These are phyloP conservation scores for Cystobasidium ongulense DNA, from an alignment of 768 basidiomycete species.

Conservation along the genomic window DNA sequence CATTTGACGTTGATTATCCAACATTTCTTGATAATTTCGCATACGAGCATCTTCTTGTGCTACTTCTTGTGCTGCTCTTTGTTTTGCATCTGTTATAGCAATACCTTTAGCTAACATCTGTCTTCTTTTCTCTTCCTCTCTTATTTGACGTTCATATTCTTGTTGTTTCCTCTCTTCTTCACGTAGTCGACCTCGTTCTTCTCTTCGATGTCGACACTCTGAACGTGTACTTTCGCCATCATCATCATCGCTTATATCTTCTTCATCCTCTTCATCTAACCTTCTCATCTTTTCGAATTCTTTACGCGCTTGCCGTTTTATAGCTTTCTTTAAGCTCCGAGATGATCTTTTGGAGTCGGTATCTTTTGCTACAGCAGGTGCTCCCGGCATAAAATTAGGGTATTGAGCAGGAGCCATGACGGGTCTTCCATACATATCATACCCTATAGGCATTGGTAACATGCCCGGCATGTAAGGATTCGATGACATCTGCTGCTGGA, in stretches of 20 bases:
- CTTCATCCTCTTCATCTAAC: not conserved
- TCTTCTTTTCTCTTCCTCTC: not conserved
- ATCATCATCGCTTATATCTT: not conserved
- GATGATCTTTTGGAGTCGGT: not conserved
- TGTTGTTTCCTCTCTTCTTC: constrained; percentile 3
- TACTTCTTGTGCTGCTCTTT: not conserved
- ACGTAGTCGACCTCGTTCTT: not conserved
- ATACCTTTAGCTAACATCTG: not conserved
- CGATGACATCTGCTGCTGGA: not conserved
- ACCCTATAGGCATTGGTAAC: constrained; percentile 13
- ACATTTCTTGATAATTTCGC: not conserved
- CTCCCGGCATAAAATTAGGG: not conserved
- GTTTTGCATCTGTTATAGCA: not conserved
- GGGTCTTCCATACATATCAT: constrained; percentile 24
- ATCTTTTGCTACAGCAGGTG: not conserved
- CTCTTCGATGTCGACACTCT: not conserved
- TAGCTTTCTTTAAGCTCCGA: constrained; percentile 4
- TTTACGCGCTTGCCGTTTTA: constrained; percentile 1
- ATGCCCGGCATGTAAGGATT: not conserved
- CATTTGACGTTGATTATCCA: not conserved
- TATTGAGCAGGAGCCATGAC: constrained; percentile 3
- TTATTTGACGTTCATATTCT: constrained; percentile 1
- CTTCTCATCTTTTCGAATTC: constrained; percentile 2
- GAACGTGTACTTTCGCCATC: not conserved
- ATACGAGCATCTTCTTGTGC: constrained; percentile 1